Percentiles rank a stretch among this genome's conserved stretches.
phyloP scores from a whole-genome alignment of 2,329 filamentous ascomycete species.

The Exophiala aquamarina region DNA sequence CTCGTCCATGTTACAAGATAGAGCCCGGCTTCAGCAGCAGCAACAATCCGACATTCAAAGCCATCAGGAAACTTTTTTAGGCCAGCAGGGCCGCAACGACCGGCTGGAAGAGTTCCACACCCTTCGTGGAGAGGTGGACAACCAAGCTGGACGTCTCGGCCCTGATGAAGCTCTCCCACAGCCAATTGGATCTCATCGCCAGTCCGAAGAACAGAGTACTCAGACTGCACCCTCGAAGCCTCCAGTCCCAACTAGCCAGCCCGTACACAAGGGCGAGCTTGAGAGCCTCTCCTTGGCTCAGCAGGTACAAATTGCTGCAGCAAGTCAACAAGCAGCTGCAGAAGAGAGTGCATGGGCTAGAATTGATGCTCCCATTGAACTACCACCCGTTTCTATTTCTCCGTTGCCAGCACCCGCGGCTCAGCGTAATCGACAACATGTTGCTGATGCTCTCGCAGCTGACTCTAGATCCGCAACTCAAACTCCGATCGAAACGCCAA shows the following conservation, averaged over 20 bases:
- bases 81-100: slow-evolving; percentile 58
- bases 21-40: slow-evolving; percentile 54
- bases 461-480: slow-evolving; percentile 73
- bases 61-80: slow-evolving; percentile 46
- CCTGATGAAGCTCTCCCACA: slow-evolving; percentile 43
- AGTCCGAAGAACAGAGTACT: slow-evolving; percentile 30
- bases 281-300: slow-evolving; percentile 69
- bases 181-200: slow-evolving; percentile 34
- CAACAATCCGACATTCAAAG: slow-evolving; percentile 33
- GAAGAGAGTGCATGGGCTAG: slow-evolving; percentile 51
- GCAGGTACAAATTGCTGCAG: slow-evolving; percentile 74
- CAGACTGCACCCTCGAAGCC: slow-evolving; percentile 17
- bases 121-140: slow-evolving; percentile 71
- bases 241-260: slow-evolving; percentile 17
- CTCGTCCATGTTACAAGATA: slow-evolving; percentile 60
- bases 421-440: slow-evolving; percentile 77
- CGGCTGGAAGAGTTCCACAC: slow-evolving; percentile 82
- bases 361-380: slow-evolving; percentile 58
- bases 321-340: slow-evolving; percentile 31
- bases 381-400: slow-evolving; percentile 72
- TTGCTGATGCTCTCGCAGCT: slow-evolving; percentile 70
- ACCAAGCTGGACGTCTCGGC: slow-evolving; percentile 30
- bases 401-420: slow-evolving; percentile 86
- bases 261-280: slow-evolving; percentile 38
- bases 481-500: slow-evolving; percentile 66